Percentiles rank a stretch among this genome's conserved stretches.
These are phyloP conservation scores for Cladosporium sp. DNA, from an alignment of 2,329 filamentous ascomycete species.

Conservation along the genomic window DNA sequence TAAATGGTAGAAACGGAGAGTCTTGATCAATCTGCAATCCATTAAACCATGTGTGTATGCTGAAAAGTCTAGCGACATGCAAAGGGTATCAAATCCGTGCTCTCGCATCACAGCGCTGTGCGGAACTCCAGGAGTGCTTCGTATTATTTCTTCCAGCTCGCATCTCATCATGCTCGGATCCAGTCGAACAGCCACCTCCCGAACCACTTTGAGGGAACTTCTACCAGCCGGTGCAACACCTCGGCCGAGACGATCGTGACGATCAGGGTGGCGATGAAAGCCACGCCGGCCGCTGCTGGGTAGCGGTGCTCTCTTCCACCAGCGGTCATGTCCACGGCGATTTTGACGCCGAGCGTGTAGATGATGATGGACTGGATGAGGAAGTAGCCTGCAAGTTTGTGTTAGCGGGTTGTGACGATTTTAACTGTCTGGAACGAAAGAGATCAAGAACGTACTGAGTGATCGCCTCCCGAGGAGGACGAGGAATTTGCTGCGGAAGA, in stretches of 20 bases:
- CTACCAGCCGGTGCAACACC: constrained; percentile 26
- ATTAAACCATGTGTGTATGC: background rate
- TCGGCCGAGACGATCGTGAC: constrained; percentile 25
- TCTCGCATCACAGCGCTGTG: background rate
- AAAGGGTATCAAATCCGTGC: background rate
- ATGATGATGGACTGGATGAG: constrained; percentile 44
- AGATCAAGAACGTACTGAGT: constrained; percentile 42
- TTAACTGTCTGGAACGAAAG: background rate
- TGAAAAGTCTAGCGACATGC: background rate
- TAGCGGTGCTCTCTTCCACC: constrained; percentile 13
- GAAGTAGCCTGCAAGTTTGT: constrained; percentile 40
- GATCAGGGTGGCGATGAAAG: constrained; percentile 24
- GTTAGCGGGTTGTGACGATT: background rate
- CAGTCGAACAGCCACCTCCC: constrained; percentile 25
- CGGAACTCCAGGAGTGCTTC: background rate
- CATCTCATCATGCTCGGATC: constrained; percentile 23
- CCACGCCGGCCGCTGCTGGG: constrained; percentile 21
- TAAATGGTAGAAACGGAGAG: background rate
- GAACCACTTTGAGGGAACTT: constrained; percentile 23
- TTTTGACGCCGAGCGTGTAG: constrained; percentile 45
- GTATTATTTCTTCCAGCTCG: background rate
- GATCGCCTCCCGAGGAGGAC: constrained; percentile 44
- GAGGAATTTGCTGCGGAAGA: constrained; percentile 39
- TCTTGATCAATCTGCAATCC: background rate
- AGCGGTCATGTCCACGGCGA: constrained; percentile 41